Conservation (phyloP, 768 basidiomycete genomes). For the Suillus subalutaceus region DNA sequence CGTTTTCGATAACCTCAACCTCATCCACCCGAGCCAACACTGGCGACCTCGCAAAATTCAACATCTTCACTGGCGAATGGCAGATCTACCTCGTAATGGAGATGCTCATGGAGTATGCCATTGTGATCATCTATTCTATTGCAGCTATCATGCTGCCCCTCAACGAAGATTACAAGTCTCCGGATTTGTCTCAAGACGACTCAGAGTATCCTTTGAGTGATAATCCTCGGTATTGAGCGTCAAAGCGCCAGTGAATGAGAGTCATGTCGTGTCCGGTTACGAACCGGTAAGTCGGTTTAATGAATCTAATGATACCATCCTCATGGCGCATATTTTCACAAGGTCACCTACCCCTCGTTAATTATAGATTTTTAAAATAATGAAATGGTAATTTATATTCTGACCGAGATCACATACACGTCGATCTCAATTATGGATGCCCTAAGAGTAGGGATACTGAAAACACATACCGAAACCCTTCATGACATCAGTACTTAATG, state of each 20-base stretch:
- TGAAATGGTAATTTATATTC: no score
- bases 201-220: constrained; percentile 24
- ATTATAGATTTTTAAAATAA: no score
- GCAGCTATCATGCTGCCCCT: constrained; percentile 24
- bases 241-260: neutral
- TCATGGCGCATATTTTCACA: no score
- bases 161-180: constrained; percentile 17
- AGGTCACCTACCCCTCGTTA: no score
- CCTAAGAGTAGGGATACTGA: no score
- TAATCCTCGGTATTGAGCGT: constrained; percentile 27
- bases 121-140: constrained; percentile 41
- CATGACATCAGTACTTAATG: no score
- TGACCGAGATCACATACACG: no score
- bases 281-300: no score
- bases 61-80: constrained; percentile 55
- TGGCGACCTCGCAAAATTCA: constrained; percentile 48
- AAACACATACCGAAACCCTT: no score
- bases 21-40: constrained; percentile 25
- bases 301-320: no score
- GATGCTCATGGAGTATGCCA: constrained; percentile 57
- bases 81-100: constrained; percentile 54
- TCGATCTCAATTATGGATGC: no score
- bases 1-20: constrained; percentile 42
- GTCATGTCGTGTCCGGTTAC: neutral
- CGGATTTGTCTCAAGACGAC: constrained; percentile 16